phyloP scores from a whole-genome alignment of 2,329 filamentous ascomycete genomes.

The Xylariomycetidae sp. region DNA sequence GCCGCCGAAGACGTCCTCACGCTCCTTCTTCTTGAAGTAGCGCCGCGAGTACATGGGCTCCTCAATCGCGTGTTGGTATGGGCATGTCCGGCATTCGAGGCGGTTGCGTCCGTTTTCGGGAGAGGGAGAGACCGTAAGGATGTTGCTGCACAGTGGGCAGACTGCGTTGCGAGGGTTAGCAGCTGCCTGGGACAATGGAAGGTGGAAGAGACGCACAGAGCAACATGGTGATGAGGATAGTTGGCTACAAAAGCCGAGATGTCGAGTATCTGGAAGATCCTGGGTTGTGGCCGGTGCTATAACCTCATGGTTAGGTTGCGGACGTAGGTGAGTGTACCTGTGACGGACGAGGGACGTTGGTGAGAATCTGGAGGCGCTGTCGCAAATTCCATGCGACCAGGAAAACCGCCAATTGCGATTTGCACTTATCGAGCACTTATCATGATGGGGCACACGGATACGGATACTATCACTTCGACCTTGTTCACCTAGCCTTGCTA shows the following conservation, averaged over 20 bases:
- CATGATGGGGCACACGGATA: no score
- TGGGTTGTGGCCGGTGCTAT: slow-evolving; percentile 8
- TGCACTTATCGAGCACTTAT: no score
- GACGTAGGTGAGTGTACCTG: not conserved
- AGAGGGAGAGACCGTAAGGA: slow-evolving; percentile 63
- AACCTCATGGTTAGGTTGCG: slow-evolving; percentile 14
- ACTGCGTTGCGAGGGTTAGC: slow-evolving; percentile 34
- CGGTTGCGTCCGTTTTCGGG: slow-evolving; percentile 61
- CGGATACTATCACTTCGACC: no score
- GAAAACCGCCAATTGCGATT: no score
- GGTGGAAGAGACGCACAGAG: slow-evolving; percentile 47
- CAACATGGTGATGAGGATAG: slow-evolving; percentile 44
- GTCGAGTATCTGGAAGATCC: slow-evolving; percentile 1
- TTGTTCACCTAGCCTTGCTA: no score
- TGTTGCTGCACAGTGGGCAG: slow-evolving; percentile 79
- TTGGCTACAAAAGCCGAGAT: not conserved
- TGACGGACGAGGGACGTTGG: no score
- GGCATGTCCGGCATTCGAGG: slow-evolving; percentile 92
- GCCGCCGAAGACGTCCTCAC: slow-evolving; percentile 85
- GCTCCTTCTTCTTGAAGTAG: slow-evolving; percentile 79
- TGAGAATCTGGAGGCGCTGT: no score
- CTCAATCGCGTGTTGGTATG: slow-evolving; percentile 81
- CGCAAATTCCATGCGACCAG: no score
- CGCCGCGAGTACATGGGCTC: slow-evolving; percentile 75
- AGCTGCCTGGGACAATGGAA: slow-evolving; percentile 4